phyloP scores from a whole-genome alignment of 768 basidiomycete genomes.

The Pleurotus cornucopiae region DNA sequence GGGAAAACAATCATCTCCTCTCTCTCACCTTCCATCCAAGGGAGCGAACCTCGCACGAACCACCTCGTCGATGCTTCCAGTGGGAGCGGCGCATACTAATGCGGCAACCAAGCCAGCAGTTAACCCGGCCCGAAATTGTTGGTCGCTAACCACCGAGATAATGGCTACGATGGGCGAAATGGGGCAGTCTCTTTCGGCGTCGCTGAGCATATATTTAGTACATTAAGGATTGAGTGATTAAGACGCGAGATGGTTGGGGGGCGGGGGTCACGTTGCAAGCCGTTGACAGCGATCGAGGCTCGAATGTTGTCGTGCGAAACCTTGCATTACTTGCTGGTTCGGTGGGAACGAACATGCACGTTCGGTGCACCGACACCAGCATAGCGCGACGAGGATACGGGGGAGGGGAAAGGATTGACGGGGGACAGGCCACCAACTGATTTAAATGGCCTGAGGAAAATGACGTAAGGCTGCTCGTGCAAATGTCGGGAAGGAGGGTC shows the following conservation, averaged over 20 bases:
- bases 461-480: background rate
- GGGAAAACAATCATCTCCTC: background rate
- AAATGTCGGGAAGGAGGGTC: background rate
- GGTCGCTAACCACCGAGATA: conserved; percentile 1
- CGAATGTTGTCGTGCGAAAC: too few relatives aligned
- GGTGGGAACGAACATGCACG: too few relatives aligned
- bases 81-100: conserved; percentile 6
- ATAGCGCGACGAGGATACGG: too few relatives aligned
- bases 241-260: too few relatives aligned
- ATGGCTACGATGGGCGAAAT: background rate
- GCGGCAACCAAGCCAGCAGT: background rate
- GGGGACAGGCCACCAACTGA: background rate
- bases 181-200: background rate
- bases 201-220: too few relatives aligned
- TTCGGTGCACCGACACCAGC: too few relatives aligned
- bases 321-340: too few relatives aligned
- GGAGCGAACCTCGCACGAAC: conserved; percentile 1
- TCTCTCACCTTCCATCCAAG: conserved; percentile 4
- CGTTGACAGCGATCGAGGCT: too few relatives aligned
- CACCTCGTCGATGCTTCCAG: background rate
- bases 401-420: too few relatives aligned
- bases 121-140: background rate
- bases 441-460: background rate
- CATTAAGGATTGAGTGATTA: too few relatives aligned
- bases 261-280: too few relatives aligned